Evolutionary conservation across 2,329 filamentous ascomycete species (phyloP), one percentile per base, ranked within the genome.

Genomic region (Penicillium janthinellum): DNA sequence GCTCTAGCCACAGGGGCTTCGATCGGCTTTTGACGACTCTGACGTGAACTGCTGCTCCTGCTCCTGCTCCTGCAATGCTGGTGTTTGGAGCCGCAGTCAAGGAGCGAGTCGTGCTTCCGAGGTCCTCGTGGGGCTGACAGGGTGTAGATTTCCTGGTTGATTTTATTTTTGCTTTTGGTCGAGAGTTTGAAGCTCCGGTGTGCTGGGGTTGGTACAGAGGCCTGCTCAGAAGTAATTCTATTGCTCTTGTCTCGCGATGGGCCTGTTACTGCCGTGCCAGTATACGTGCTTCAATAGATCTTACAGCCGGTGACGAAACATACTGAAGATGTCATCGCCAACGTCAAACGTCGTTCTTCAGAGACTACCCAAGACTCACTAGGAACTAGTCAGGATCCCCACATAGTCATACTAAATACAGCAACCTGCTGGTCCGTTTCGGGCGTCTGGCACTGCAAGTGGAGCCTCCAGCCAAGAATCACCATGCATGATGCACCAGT

Each of bases 41-140:
- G 57, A 55, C 57, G 51, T 55, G 56, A 58, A 58, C 45, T 38
- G n/a, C 25, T 20, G 10, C 28, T 51, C 31, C 31, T 31, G 28
- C 28, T 20, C 22, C 22, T 22, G 25, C 25, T 8, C 45, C 45
- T 48, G 25, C 45, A 34, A 17, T n/a, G 28, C 28, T 22, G 22
- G 22, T 48, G 15, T 48, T 17, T 14, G 25, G 45, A 49, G 45
- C 45, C 45, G 28, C 45, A 49, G 45, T 45, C 42, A 11, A 22
- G 42, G 20, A 17, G 15, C 31, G 31, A 31, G 31, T 31, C 31
- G 31, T 31, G 31, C 42, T 45, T 17, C 38, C 17, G 20, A 25
- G 28, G 31, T 17, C 49, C 35, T 17, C 35, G 49, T 35, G 49
- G 49, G 49, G 49, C 49, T 52, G 49, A 39, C 49, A 22, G 35